Base-by-base conservation (phyloP, 2,329 filamentous ascomycete species). In the Lachnellula subtilissima region DNA sequence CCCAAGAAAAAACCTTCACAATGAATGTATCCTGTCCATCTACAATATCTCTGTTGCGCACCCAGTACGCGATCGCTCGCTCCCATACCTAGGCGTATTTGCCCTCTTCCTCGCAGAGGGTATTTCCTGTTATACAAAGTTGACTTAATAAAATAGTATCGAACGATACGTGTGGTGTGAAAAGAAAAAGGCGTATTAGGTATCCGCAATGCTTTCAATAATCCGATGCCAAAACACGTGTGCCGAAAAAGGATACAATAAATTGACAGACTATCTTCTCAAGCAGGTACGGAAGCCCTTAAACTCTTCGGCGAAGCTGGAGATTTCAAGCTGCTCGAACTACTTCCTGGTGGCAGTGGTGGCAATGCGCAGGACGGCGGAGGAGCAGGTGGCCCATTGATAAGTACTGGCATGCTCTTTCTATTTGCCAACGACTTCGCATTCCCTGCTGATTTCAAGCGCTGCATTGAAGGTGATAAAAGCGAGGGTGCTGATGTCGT, bases 331-430 rank as follows among this genome's bases (percentile, higher is more conserved):
- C 19, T 53, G 43, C 35, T 43, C 48, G 28, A 32, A 32, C 58
- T 54, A n/a, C 58, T 54, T 12, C 57, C 59, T 1, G 64, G 57
- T 11, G 67, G 67, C 7, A 70, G 36, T 39, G 69, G 67, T 23
- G 69, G 69, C 17, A 70, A 51, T 3, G 67, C 67, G 55, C 63
- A 68, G 45, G 64, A 52, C 45, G 69, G 69, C 22, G 69, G 69
- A 2, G 69, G 69, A 3, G 65, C 64, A 39, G 65, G 66, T 4
- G 69, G 66, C 9, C 67, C 67, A 46, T 62, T 62, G 7, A 65
- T 55, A 1, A 70, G 58, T 8, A 52, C 50, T 14, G 65, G 64
- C 52, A 69, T 50, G 51, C 66, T 70, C 28, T 59, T 60, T 36
- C 65, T 60, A 19, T 59, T 65, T 3, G 32, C 46, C 9, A 66